phyloP scores from a whole-genome alignment of 768 basidiomycete species.

The Pholiota conissans region DNA sequence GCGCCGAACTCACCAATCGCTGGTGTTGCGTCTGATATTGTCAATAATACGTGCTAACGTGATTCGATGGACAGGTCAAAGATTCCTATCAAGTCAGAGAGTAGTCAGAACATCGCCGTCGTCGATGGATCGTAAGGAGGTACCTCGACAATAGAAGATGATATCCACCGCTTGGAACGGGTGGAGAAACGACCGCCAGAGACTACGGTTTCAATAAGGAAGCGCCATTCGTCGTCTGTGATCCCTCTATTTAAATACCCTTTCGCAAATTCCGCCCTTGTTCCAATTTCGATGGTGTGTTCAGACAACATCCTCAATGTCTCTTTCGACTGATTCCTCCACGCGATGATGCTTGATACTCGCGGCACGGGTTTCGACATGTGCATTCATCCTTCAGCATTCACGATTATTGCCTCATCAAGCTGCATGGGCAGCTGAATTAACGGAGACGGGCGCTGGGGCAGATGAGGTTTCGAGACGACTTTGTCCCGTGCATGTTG shows the following conservation, averaged over 20 bases:
- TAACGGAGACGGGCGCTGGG: slow-evolving; percentile 8
- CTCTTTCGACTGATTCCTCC: slow-evolving; percentile 1
- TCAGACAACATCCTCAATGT: slow-evolving; percentile 10
- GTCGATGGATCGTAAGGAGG: no score
- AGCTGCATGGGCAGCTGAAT: neutral
- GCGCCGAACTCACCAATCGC: no score
- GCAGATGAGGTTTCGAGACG: slow-evolving; percentile 12
- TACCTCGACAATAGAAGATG: no score
- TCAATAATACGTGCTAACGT: no score
- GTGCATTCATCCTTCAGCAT: slow-evolving; percentile 49
- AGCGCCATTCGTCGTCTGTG: no score
- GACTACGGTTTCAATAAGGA: no score
- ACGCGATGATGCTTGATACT: slow-evolving; percentile 1
- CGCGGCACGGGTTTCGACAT: slow-evolving; percentile 34
- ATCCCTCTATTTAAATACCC: neutral
- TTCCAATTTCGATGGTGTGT: slow-evolving; percentile 4
- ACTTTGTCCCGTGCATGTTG: slow-evolving; percentile 16
- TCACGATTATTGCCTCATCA: slow-evolving; percentile 24
- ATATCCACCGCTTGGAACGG: no score
- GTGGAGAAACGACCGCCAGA: no score
- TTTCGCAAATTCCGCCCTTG: neutral
- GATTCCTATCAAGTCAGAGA: no score
- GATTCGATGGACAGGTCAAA: no score
- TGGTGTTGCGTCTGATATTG: no score
- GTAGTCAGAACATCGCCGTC: no score